Evolutionary conservation across 768 basidiomycete genomes (phyloP), one percentile per base, ranked within the genome.

Genomic region (Xerocomellus dryophilus): DNA sequence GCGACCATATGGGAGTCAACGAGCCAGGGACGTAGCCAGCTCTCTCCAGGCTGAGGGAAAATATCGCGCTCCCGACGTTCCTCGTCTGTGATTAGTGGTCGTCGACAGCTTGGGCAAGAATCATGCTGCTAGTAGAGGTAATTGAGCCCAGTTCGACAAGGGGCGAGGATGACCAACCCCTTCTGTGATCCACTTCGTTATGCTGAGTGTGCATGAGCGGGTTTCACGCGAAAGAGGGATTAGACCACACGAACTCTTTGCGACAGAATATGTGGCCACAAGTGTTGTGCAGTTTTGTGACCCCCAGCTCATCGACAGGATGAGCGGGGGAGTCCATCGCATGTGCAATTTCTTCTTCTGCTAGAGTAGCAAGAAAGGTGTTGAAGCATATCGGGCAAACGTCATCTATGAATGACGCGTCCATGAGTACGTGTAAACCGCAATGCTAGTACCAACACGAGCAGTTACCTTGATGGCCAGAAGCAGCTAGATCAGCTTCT

Each of bases 311-410:
- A 57, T 89, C 85, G n/a, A 75, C 59, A 15, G 87, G 79, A 56
- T 86, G 79, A 9, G 88, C 86, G 5, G 89, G 88, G 2, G 88
- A 87, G 62, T 91, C 88, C 84, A 91, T 86, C 7, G 77, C 90
- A 21, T 73, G 62, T 1, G 87, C 86, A 47, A 78, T 78, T 68
- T 93, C 89, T 64, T 90, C 87, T 59, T 91, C 86, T 1, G 88
- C 80, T 21, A 92, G 67, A 17, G 86, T 73, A 11, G 86, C 81
- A n/a, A 79, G 74, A 61, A 85, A 84, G 0, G 86, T 73, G 32
- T 79, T 85, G 57, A 86, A 78, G 67, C 90, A 93, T 59, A 93
- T 88, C 11, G 90, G 81, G 63, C 90, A 93, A 17, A 76, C 66
- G 7, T 83, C 81, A 57, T 91, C 90, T 90, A 50, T 17, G 50